Percentiles rank a stretch among this genome's conserved stretches.
Evolutionary conservation across 441 rosid species (phyloP).

Genomic region (Manihot esculenta): DNA sequence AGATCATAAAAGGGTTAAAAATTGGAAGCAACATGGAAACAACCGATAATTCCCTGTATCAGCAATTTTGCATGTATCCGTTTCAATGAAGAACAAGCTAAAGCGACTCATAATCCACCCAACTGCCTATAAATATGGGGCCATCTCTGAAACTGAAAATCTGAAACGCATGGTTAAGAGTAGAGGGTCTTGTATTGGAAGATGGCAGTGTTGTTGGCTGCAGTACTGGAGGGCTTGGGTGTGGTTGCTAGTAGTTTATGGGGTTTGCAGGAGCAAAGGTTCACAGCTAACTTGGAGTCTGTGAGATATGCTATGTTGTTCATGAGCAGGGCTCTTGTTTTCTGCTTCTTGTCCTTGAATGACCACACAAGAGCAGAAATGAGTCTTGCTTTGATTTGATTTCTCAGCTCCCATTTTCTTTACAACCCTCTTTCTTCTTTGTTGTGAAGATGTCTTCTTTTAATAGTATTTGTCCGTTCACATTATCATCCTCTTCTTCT

Average conservation of each 20-base stretch:
- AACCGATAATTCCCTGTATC: conserved; percentile 9
- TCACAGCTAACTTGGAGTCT: conserved; percentile 28
- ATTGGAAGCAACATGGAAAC: conserved; percentile 36
- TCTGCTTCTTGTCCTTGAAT: conserved; percentile 40
- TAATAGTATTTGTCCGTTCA: no score
- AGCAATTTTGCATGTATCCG: neutral
- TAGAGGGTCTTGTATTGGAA: neutral
- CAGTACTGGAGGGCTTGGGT: conserved; percentile 1
- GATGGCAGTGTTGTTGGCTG: conserved; percentile 14
- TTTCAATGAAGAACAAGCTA: neutral
- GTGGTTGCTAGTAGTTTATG: conserved; percentile 15
- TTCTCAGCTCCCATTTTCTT: neutral
- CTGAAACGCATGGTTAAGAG: neutral
- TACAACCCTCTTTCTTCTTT: no score
- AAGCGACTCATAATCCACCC: neutral
- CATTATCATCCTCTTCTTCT: no score
- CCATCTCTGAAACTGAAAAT: neutral
- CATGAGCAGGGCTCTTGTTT: conserved; percentile 33
- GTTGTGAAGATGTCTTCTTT: no score
- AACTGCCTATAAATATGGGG: no score
- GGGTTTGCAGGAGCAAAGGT: conserved; percentile 30
- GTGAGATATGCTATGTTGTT: conserved; percentile 35
- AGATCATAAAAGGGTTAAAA: conserved; percentile 9
- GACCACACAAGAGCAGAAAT: conserved; percentile 27
- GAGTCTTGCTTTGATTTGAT: conserved; percentile 33